These are phyloP conservation scores for Alternaria triticina DNA, from an alignment of 2,329 filamentous ascomycete species.

Conservation along the genomic window DNA sequence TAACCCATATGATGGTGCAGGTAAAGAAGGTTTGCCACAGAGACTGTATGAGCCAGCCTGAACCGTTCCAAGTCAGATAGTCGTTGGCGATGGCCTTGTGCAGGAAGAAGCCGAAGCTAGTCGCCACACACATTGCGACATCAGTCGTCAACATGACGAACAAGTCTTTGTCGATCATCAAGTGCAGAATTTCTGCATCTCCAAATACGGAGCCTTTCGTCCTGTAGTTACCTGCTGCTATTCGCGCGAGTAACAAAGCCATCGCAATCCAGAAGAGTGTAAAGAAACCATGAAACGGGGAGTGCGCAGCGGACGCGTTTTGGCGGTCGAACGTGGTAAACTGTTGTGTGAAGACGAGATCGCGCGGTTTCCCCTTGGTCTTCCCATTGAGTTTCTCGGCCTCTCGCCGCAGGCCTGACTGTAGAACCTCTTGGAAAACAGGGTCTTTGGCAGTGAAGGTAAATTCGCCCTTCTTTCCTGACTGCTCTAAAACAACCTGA, in stretches of 20 bases:
- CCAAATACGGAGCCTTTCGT: slow-evolving; percentile 73
- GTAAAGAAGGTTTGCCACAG: slow-evolving; percentile 74
- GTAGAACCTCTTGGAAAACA: slow-evolving; percentile 55
- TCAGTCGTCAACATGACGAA: slow-evolving; percentile 65
- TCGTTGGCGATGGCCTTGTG: slow-evolving; percentile 66
- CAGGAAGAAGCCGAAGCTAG: slow-evolving; percentile 69
- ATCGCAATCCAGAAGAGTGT: slow-evolving; percentile 79
- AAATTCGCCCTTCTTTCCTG: slow-evolving; percentile 55
- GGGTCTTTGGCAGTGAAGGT: slow-evolving; percentile 59
- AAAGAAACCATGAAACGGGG: slow-evolving; percentile 80
- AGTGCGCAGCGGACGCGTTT: slow-evolving; percentile 68
- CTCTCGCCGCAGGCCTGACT: slow-evolving; percentile 52
- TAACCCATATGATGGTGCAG: slow-evolving; percentile 66
- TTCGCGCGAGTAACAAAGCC: slow-evolving; percentile 69
- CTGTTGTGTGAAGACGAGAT: slow-evolving; percentile 74
- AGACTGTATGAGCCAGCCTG: slow-evolving; percentile 77
- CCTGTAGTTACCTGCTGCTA: slow-evolving; percentile 72
- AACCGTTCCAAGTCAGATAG: slow-evolving; percentile 70
- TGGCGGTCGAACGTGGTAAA: slow-evolving; percentile 78
- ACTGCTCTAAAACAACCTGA: slow-evolving; percentile 56
- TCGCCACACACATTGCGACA: slow-evolving; percentile 70
- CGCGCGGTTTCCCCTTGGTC: slow-evolving; percentile 52
- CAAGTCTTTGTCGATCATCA: slow-evolving; percentile 67
- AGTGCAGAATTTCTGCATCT: slow-evolving; percentile 72
- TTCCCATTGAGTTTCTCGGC: slow-evolving; percentile 41